phyloP scores from a whole-genome alignment of 2,329 filamentous ascomycete species.

The Coleophoma crateriformis region DNA sequence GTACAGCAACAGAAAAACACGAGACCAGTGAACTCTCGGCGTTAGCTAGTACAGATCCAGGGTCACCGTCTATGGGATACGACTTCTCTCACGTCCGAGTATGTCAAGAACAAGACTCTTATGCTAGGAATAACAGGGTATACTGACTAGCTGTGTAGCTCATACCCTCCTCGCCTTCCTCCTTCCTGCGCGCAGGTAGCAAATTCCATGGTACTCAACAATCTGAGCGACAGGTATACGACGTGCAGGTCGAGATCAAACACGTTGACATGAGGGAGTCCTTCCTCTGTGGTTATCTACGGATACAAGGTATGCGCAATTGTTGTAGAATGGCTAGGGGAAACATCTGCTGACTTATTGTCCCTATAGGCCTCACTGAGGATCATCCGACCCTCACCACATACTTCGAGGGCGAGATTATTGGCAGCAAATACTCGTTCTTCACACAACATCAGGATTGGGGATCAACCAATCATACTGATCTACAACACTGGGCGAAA shows the following conservation, averaged over 20 bases:
- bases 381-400: constrained; percentile 97
- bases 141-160: constrained; percentile 17
- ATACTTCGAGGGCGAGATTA: constrained; percentile 97
- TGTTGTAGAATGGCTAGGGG: background rate
- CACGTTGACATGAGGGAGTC: constrained; percentile 93
- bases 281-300: constrained; percentile 89
- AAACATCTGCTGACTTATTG: too few relatives aligned
- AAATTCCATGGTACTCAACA: constrained; percentile 87
- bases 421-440: constrained; percentile 92
- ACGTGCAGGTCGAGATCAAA: constrained; percentile 95
- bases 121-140: background rate
- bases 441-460: constrained; percentile 82
- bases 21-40: constrained; percentile 28
- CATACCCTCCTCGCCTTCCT: constrained; percentile 75
- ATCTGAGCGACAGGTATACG: constrained; percentile 88
- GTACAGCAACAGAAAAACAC: constrained; percentile 30
- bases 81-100: constrained; percentile 52
- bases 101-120: constrained; percentile 21
- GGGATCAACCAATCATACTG: constrained; percentile 88
- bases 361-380: constrained; percentile 70
- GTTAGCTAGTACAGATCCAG: constrained; percentile 22
- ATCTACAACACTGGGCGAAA: constrained; percentile 87
- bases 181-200: constrained; percentile 80
- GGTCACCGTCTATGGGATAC: constrained; percentile 42
- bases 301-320: constrained; percentile 71